phyloP scores from a whole-genome alignment of 2,329 filamentous ascomycete genomes.

The Diaporthe batatas region DNA sequence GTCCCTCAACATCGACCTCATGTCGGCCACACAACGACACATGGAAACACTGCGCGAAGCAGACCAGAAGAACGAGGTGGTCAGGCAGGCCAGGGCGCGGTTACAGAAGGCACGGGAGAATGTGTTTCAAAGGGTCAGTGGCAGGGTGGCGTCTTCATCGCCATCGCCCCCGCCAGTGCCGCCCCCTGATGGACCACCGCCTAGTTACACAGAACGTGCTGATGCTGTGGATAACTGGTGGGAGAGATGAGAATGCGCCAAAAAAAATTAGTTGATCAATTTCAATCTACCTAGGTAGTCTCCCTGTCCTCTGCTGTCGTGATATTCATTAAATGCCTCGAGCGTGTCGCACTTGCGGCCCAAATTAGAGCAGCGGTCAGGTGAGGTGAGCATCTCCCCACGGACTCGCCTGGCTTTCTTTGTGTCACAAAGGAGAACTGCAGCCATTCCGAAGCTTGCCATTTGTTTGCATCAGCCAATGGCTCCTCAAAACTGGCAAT shows the following conservation, averaged over 20 bases:
- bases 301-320: neutral
- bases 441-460: neutral
- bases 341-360: neutral
- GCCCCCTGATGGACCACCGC: conserved; percentile 29
- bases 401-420: neutral
- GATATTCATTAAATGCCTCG: neutral
- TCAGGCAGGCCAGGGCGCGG: conserved; percentile 52
- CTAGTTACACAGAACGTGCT: conserved; percentile 27
- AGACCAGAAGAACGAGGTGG: conserved; percentile 46
- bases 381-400: neutral
- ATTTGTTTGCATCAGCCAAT: neutral
- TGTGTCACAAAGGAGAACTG: neutral
- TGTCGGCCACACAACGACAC: conserved; percentile 50
- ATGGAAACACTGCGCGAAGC: conserved; percentile 51
- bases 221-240: conserved; percentile 23
- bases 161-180: neutral
- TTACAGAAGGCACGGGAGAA: conserved; percentile 60
- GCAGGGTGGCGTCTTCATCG: neutral
- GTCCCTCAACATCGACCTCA: conserved; percentile 50
- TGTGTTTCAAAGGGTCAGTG: conserved; percentile 54
- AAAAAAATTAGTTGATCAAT: neutral
- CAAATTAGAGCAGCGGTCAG: neutral
- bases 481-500: neutral
- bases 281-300: conserved; percentile 10
- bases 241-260: conserved; percentile 11